Percentiles rank a stretch among this genome's conserved stretches.
Conservation (phyloP, 2,329 filamentous ascomycete genomes). For the Dothidotthia symphoricarpi region DNA sequence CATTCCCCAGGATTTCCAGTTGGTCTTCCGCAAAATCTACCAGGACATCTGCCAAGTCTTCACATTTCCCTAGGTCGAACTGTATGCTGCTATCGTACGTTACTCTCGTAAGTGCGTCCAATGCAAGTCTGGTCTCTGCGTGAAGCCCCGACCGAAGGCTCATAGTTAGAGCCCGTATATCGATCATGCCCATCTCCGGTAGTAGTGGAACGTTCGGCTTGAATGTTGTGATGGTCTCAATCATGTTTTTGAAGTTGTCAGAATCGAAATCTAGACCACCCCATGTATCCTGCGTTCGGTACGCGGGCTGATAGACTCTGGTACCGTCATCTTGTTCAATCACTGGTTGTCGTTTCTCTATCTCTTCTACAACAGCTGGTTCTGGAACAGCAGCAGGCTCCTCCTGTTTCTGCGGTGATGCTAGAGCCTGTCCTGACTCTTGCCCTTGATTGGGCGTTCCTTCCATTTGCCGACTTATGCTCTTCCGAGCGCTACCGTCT, state of each 20-base stretch:
- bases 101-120: conserved; percentile 77
- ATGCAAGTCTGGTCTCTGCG: conserved; percentile 81
- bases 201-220: conserved; percentile 74
- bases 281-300: conserved; percentile 29
- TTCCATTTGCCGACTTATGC: conserved; percentile 38
- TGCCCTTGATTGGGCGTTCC: conserved; percentile 36
- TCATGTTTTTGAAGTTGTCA: conserved; percentile 67
- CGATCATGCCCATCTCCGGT: conserved; percentile 79
- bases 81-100: conserved; percentile 50
- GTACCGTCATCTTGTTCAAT: conserved; percentile 31
- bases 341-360: conserved; percentile 26
- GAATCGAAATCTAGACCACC: conserved; percentile 43
- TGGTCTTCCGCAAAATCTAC: conserved; percentile 91
- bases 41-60: conserved; percentile 83
- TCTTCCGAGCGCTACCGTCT: conserved; percentile 38
- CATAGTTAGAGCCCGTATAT: conserved; percentile 85
- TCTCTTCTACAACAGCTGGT: conserved; percentile 16
- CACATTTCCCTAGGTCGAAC: conserved; percentile 46
- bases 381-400: conserved; percentile 17
- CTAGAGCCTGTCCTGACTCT: conserved; percentile 26
- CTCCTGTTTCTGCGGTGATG: conserved; percentile 33
- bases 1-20: conserved; percentile 77
- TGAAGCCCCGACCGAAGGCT: conserved; percentile 88
- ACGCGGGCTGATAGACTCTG: conserved; percentile 31
- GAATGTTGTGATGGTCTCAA: conserved; percentile 64